Evolutionary conservation across 495 filamentous ascomycete species (phyloP), one percentile per base, ranked within the genome.

Genomic region (Annulohypoxylon moriforme): DNA sequence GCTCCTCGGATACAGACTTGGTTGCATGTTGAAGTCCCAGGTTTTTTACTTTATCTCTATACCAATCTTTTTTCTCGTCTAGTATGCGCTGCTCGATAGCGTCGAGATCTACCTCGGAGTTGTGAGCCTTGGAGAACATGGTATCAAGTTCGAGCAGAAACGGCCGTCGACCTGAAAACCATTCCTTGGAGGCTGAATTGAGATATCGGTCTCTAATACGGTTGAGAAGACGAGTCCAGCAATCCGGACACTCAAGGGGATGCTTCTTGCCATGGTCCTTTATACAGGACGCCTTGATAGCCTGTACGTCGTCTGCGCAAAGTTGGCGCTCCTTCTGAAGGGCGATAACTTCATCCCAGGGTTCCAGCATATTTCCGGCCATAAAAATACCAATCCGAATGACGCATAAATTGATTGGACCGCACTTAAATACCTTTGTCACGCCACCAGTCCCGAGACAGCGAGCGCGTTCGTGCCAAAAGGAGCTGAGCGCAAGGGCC

Each of bases 41-140:
- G 8, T 67, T 64, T 6, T 78, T 75, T 56, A 79, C 75, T 33
- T 71, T 78, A 57, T 81, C 80, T 44, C 75, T 74, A 46, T 84
- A 81, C 82, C 82, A 85, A 36, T 79, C 74, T 52, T 75, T 76
- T 53, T 81, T 81, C 72, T 82, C 82, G 42, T 80, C 78, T 16
- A 74, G 62, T 71, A 85, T 78, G 18, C 75, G 79, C 44, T 76
- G 75, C 64, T 85, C 82, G 24, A 85, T 75, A 14, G 68, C 69
- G 33, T 74, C 67, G 13, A 83, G 74, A 33, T 78, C 74, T 49
- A 79, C 66, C 60, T 80, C 73, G 62, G 78, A 71, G 31, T 76
- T 74, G 61, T 77, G 75, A 46, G 80, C 82, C 18, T 78, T 78
- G 16, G 76, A 71, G 53, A 84, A 76, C 53, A 84, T 69, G 9